Base-by-base conservation (phyloP, 805 yeast species). In the Maudiozyma serrabonitensis region DNA sequence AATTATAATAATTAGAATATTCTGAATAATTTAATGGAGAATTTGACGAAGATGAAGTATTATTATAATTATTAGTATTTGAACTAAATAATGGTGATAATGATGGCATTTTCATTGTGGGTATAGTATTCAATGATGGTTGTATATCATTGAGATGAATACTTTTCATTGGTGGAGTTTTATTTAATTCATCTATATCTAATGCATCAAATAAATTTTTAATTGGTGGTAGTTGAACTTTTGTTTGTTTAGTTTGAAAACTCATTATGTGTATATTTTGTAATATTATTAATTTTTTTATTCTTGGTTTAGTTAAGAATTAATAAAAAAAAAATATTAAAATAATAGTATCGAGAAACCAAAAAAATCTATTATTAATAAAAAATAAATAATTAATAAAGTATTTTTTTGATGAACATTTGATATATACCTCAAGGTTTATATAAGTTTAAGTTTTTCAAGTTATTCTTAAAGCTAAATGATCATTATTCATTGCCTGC, bases 191-290 rank as follows among this genome's bases (percentile, higher is more conserved):
- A 23, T 50, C 46, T 25, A 11, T 35, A 19, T 50, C 47, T 15
- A 52, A 23, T 6, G 52, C 46, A 13, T 50, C 52, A 25, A 52
- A 50, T 12, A 52, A 26, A 21, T 26, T 34, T 40, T 50, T 51
- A 6, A 52, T 52, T 19, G 55, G 48, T 16, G 55, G 55, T 23
- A 52, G 21, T 42, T 35, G 35, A 2, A 49, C 23, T 11, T 39
- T 19, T 9, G 25, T 19, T 42, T 32, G 46, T 34, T 43, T 32
- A 15, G n/a, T 25, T 41, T 41, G 32, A 25, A 41, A 41, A 25
- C 19, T 41, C 43, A 41, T 41, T 28, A n/a, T 39, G 25, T 39
- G 23, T 39, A 26, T 39, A 18, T 37, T n/a, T n/a, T n/a, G n/a
- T n/a, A n/a, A 15, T 15, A 35, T n/a, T 15, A 35, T 15, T 35